Evolutionary conservation across 805 yeast species (phyloP).

Genomic region (Starmera pachycereana): DNA sequence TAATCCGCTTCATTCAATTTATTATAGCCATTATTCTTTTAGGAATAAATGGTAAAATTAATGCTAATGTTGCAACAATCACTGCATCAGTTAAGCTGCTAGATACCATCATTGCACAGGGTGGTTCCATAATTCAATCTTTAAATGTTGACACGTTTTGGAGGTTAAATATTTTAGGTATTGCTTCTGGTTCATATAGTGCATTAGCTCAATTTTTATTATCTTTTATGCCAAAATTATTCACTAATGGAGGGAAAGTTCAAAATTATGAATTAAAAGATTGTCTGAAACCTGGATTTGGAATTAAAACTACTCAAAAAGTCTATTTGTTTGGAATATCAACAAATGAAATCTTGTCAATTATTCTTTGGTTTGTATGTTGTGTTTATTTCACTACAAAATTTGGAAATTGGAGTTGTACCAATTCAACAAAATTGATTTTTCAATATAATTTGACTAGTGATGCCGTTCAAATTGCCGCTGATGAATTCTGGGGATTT

Average conservation of each 20-base stretch:
- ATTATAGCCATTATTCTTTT: neutral
- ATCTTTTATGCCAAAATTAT: too few species aligned
- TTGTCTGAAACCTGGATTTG: neutral
- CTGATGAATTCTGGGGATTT: neutral
- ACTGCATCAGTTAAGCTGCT: neutral
- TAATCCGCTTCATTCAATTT: slow-evolving; percentile 1
- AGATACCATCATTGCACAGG: neutral
- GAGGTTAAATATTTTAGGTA: too few species aligned
- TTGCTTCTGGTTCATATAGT: too few species aligned
- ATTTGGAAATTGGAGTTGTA: slow-evolving; percentile 19
- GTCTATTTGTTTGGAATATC: slow-evolving; percentile 4
- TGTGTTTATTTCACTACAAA: slow-evolving; percentile 16
- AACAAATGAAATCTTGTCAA: slow-evolving; percentile 11
- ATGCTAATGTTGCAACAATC: neutral
- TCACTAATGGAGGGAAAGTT: neutral
- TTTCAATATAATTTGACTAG: slow-evolving; percentile 18
- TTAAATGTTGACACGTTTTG: neutral
- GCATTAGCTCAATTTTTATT: too few species aligned
- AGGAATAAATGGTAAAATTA: neutral
- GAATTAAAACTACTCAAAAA: neutral
- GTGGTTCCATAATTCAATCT: neutral
- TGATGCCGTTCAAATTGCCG: slow-evolving; percentile 1
- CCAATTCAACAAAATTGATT: slow-evolving; percentile 13
- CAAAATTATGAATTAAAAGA: neutral
- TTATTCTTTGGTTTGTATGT: slow-evolving; percentile 15